These are phyloP conservation scores for Mucor saturninus DNA, from an alignment of 371 early-diverging fungal species.

Conservation along the genomic window DNA sequence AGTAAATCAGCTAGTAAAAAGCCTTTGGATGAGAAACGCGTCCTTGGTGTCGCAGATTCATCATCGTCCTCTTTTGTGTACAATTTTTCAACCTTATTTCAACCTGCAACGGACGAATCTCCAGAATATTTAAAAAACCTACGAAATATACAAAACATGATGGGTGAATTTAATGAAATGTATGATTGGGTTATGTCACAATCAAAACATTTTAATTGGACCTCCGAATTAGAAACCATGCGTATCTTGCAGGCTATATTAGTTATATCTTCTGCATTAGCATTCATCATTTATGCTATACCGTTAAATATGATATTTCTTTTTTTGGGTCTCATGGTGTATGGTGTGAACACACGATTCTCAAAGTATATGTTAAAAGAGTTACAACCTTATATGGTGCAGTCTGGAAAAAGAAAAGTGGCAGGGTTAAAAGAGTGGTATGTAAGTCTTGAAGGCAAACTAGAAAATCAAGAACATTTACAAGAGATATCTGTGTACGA, in stretches of 20 bases:
- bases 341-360: conserved; percentile 25
- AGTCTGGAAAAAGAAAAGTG: conserved; percentile 16
- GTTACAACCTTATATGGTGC: conserved; percentile 22
- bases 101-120: conserved; percentile 33
- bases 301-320: conserved; percentile 20
- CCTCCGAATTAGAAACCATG: conserved; percentile 34
- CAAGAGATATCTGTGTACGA: conserved; percentile 32
- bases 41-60: neutral
- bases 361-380: conserved; percentile 17
- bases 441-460: conserved; percentile 25
- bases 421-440: conserved; percentile 19
- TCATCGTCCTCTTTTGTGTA: conserved; percentile 11
- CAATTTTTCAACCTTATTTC: conserved; percentile 13
- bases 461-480: conserved; percentile 16
- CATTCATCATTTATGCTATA: conserved; percentile 10
- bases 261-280: conserved; percentile 14
- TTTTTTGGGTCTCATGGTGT: conserved; percentile 19
- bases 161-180: conserved; percentile 44
- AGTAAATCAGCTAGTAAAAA: neutral
- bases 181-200: conserved; percentile 36
- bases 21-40: neutral
- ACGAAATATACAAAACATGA: conserved; percentile 50
- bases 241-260: conserved; percentile 38
- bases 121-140: conserved; percentile 49
- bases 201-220: conserved; percentile 41